Percentiles rank a stretch among this genome's conserved stretches.
phyloP scores from a whole-genome alignment of 331 rosid genomes.

The Phaseolus coccineus region DNA sequence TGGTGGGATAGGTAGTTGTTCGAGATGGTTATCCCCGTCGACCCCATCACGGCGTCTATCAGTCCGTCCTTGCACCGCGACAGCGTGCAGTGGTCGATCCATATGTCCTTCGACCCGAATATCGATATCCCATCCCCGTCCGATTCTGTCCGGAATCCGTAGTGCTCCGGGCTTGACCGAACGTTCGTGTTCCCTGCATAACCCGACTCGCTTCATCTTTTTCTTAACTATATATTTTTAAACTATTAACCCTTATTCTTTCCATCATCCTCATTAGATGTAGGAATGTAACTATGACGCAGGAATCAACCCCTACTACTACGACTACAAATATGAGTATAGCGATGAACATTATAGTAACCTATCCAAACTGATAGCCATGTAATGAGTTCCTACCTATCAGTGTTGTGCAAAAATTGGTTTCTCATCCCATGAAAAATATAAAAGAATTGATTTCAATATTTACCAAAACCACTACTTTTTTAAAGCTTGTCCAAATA shows the following conservation, averaged over 20 bases:
- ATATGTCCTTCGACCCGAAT: conserved; percentile 84
- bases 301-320: not conserved
- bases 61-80: conserved; percentile 90
- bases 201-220: not conserved
- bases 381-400: not conserved
- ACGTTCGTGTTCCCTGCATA: conserved; percentile 72
- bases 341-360: not conserved
- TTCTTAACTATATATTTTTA: too few species aligned
- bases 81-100: conserved; percentile 93
- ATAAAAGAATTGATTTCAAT: too few species aligned
- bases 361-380: not conserved
- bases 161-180: conserved; percentile 87
- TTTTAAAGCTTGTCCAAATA: conserved; percentile 8
- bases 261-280: not conserved
- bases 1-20: conserved; percentile 91
- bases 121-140: conserved; percentile 94
- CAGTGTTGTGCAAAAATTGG: not conserved
- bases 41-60: conserved; percentile 89
- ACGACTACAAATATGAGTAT: not conserved
- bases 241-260: too few species aligned
- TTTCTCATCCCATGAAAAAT: not conserved
- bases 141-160: conserved; percentile 73
- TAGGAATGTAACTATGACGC: not conserved
- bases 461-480: not conserved
- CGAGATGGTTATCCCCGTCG: conserved; percentile 83